A percentile compares a stretch with the other conserved stretches of the same genome.
phyloP scores from a whole-genome alignment of 805 yeast species.

The Pichia manshurica region DNA sequence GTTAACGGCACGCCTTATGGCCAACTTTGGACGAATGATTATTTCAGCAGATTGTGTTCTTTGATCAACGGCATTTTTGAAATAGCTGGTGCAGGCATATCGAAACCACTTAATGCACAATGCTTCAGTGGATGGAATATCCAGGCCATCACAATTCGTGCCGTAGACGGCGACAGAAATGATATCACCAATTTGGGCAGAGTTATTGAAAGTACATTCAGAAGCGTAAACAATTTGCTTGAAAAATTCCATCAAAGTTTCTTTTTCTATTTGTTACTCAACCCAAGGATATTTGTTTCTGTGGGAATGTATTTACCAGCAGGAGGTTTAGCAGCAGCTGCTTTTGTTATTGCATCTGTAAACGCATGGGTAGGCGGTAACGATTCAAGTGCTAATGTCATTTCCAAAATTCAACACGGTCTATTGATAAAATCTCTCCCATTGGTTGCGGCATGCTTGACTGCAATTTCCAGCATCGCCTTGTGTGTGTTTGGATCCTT shows the following conservation, averaged over 20 bases:
- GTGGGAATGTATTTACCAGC: constrained; percentile 91
- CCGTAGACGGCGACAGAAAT: constrained; percentile 43
- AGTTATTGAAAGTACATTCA: constrained; percentile 76
- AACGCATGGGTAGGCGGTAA: constrained; percentile 46
- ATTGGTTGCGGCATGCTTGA: constrained; percentile 26
- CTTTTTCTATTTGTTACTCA: constrained; percentile 79
- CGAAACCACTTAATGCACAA: constrained; percentile 60
- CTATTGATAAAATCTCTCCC: constrained; percentile 23
- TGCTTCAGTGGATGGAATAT: constrained; percentile 95
- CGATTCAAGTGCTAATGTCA: constrained; percentile 19
- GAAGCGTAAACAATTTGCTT: constrained; percentile 84
- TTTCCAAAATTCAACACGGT: not conserved
- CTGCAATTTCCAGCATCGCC: constrained; percentile 19
- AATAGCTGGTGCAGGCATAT: constrained; percentile 65
- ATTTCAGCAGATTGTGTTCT: constrained; percentile 50
- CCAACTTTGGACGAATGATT: constrained; percentile 42
- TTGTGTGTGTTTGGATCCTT: constrained; percentile 1
- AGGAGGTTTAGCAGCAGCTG: constrained; percentile 63
- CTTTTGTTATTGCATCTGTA: constrained; percentile 65
- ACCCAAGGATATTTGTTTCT: constrained; percentile 78
- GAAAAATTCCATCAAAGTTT: constrained; percentile 97
- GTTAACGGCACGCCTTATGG: constrained; percentile 53
- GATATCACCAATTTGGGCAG: constrained; percentile 93
- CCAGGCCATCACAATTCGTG: constrained; percentile 79
- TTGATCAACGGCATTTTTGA: constrained; percentile 60